Evolutionary conservation across 2,329 filamentous ascomycete species (phyloP), one percentile per base, ranked within the genome.

Genomic region (Colletotrichum euphorbiae): DNA sequence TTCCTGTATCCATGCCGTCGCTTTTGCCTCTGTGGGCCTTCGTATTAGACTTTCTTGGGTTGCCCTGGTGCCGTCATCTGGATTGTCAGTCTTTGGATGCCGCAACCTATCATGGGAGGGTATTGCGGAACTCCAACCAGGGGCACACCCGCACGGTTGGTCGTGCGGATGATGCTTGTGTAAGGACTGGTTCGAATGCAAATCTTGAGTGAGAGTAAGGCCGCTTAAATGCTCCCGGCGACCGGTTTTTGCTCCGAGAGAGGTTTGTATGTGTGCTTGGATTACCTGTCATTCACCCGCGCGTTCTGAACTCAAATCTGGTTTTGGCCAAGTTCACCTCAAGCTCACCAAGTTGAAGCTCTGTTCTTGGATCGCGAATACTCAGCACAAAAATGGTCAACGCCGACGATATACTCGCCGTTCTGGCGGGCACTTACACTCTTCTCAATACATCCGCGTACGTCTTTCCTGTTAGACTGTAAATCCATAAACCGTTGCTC

Each of bases 361-460:
- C 2, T 54, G 24, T 21, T 40, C n/a, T 54, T 8, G 28, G 28
- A 6, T 4, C 28, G 33, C 31, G 7, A 11, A n/a, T 7, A 24
- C 17, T 21, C 17, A 54, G 9, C 33, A 6, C 33, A 8, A 68
- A 36, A 2, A 70, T 69, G 69, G 64, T 67, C 52, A 70, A 57
- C 69, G 43, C 56, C 9, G 60, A 66, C n/a, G 62, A 69, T 3
- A 66, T 70, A 48, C 36, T 70, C 17, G 69, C 69, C 61, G 43
- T 56, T 6, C 31, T 70, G 69, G 69, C 69, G 11, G 69, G 69
- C 1, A 70, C 69, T 11, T 70, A 70, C 57, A 51, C 52, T 7
- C 69, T 70, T 9, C 61, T 70, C 15, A 70, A 70, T n/a, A 70
- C 69, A 6, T 67, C 66, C 5, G 67, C 66, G 69, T 69, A 24